Evolutionary conservation across 768 basidiomycete species (phyloP).

Genomic region (Russula earlei): DNA sequence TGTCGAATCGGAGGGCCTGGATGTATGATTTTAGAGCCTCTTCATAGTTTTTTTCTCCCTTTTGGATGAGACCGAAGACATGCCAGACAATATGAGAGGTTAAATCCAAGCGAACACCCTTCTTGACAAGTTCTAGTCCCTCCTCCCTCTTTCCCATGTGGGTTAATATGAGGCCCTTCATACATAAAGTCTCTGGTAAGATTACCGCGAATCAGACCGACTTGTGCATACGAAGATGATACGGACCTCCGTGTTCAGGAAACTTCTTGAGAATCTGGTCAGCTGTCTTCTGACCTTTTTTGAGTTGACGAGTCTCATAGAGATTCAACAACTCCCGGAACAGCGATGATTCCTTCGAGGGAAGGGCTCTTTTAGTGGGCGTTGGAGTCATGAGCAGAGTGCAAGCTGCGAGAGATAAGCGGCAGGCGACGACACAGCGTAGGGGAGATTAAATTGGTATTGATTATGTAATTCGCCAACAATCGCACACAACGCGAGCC

Average conservation of each 20-base stretch:
- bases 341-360: conserved; percentile 73
- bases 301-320: conserved; percentile 84
- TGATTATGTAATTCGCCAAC: conserved; percentile 6
- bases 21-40: conserved; percentile 90
- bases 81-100: conserved; percentile 97
- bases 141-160: conserved; percentile 75
- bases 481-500: conserved; percentile 18
- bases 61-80: conserved; percentile 90
- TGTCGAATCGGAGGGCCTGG: conserved; percentile 82
- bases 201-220: conserved; percentile 9
- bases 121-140: conserved; percentile 75
- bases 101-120: conserved; percentile 71
- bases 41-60: conserved; percentile 90
- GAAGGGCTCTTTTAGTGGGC: conserved; percentile 45
- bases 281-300: conserved; percentile 82
- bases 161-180: conserved; percentile 86
- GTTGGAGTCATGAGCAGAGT: conserved; percentile 19
- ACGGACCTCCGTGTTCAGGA: conserved; percentile 86
- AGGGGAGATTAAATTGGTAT: background rate
- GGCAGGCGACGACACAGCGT: too few species aligned
- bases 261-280: conserved; percentile 93
- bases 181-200: conserved; percentile 77
- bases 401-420: background rate
- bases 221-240: conserved; percentile 2
- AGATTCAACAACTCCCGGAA: conserved; percentile 81